phyloP scores from a whole-genome alignment of 2,329 filamentous ascomycete species.

The Apiospora rasikravindrae region DNA sequence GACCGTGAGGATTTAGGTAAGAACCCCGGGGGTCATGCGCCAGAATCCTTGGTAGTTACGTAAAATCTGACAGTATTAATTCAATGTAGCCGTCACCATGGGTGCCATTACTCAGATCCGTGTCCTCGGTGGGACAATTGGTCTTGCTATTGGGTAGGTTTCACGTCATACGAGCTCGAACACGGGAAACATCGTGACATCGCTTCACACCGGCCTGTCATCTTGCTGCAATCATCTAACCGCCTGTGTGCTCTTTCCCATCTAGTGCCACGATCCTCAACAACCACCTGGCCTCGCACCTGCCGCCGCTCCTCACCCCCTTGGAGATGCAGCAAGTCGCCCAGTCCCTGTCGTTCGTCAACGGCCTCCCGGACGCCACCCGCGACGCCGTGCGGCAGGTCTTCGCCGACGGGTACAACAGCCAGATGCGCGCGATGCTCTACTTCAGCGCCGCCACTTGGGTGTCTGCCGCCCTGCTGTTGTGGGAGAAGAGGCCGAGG shows the following conservation, averaged over 20 bases:
- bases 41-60: not conserved
- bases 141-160: constrained; percentile 39
- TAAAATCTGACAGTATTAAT: constrained; percentile 9
- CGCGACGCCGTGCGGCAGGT: constrained; percentile 29
- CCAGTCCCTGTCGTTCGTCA: constrained; percentile 29
- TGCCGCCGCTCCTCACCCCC: constrained; percentile 25
- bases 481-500: constrained; percentile 32
- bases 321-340: constrained; percentile 29
- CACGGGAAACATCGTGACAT: not conserved
- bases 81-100: constrained; percentile 38
- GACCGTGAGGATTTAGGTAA: constrained; percentile 37
- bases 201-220: not conserved
- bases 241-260: not conserved
- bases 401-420: constrained; percentile 29
- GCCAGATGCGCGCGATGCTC: constrained; percentile 32
- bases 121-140: constrained; percentile 44
- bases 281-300: constrained; percentile 26
- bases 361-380: constrained; percentile 27
- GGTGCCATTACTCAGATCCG: constrained; percentile 45
- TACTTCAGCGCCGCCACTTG: constrained; percentile 33
- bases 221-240: not conserved
- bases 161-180: constrained; percentile 24
- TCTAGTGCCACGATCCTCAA: constrained; percentile 31
- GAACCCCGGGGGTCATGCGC: not conserved
- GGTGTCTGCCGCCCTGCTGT: constrained; percentile 25